Evolutionary conservation across 2,329 filamentous ascomycete genomes (phyloP), one percentile per base, ranked within the genome.

Genomic region (Elsinoe perseae): DNA sequence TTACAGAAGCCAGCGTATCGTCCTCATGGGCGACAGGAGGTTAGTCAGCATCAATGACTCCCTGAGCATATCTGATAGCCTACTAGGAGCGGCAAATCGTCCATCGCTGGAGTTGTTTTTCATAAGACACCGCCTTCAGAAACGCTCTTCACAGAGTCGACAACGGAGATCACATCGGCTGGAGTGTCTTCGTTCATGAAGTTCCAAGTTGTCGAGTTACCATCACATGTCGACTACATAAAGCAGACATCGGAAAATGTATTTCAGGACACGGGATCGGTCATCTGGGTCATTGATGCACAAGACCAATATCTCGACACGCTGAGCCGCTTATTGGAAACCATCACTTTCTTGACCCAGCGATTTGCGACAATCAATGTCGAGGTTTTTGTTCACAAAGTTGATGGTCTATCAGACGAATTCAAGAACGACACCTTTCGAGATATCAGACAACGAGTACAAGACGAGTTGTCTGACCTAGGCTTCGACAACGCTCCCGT

Each of bases 161-260:
- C 93, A 3, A 91, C 90, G 8, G 82, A 88, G 28, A 95, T 97
- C 61, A 90, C 95, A 67, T 95, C 95, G 68, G 90, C 96, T 64
- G 89, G 87, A 2, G 91, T 97, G 78, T 89, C 90, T 64, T 97
- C 93, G 2, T 97, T 98, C 69, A 96, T 97, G 90, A 92, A 97
- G 69, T 96, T 97, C 64, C 92, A 97, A 73, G 89, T 96, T 48
- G 96, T 91, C 88, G 93, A 98, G 69, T 91, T 98, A 57, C 93
- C 93, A 1, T 91, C 92, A 21, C 91, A 97, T 72, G 83, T 97
- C 61, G 89, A 96, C 73, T 95, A 95, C 65, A 85, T 95, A 59
- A 89, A 93, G 66, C 85, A 89, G 3, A 86, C 83, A 48, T 95
- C 95, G 66, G 91, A 97, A 69, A 85, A 88, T 66, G 92, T 97